Conservation (phyloP, 306 rosid species). For the Quercus parvula region DNA sequence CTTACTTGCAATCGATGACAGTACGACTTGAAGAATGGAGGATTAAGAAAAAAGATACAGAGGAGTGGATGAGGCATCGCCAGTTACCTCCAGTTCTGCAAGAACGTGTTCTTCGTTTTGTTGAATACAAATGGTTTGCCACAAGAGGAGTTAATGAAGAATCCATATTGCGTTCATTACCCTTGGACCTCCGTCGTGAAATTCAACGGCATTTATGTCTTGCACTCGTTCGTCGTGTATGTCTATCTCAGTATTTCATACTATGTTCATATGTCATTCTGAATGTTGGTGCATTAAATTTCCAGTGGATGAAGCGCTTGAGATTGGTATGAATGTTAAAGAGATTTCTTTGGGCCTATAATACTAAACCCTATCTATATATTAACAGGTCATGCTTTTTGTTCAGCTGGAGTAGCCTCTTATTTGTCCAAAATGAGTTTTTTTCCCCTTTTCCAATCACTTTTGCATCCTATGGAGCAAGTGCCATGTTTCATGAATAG, state of each 20-base stretch:
- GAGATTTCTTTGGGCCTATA: no score
- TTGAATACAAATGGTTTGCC: constrained; percentile 79
- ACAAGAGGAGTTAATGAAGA: constrained; percentile 95
- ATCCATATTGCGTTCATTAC: constrained; percentile 59
- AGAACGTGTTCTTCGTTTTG: constrained; percentile 76
- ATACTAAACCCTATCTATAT: no score
- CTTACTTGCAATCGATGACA: constrained; percentile 73
- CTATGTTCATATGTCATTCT: background rate
- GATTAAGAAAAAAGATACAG: constrained; percentile 71
- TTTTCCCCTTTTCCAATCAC: background rate
- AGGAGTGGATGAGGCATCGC: constrained; percentile 97
- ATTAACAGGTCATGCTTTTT: no score
- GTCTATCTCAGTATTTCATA: constrained; percentile 15
- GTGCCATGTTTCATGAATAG: background rate
- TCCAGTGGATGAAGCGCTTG: background rate
- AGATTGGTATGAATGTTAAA: background rate
- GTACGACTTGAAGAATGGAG: constrained; percentile 88
- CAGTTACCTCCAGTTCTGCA: constrained; percentile 71
- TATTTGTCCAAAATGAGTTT: no score
- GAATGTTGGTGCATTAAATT: background rate
- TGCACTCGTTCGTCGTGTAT: constrained; percentile 80
- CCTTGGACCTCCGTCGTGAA: constrained; percentile 81
- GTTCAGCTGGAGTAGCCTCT: no score
- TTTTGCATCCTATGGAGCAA: background rate
- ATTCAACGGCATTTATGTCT: constrained; percentile 85